Conservation (phyloP, 352 stramenopile genomes). For the Globisporangium polare region DNA sequence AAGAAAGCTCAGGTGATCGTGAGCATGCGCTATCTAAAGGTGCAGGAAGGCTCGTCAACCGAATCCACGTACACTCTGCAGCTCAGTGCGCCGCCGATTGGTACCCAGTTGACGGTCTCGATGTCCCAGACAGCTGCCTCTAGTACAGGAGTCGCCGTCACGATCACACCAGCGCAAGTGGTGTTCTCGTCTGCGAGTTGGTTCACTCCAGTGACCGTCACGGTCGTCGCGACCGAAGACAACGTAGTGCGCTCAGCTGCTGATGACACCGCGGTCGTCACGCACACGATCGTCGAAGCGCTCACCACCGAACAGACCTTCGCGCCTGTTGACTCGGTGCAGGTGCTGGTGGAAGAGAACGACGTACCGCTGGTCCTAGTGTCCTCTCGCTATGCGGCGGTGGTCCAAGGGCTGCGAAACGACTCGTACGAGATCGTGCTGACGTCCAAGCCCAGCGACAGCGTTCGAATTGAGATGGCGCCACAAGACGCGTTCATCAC, state of each 20-base stretch:
- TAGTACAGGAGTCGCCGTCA: conserved; percentile 9
- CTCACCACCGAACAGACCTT: conserved; percentile 31
- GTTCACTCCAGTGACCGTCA: conserved; percentile 25
- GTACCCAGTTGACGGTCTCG: conserved; percentile 4
- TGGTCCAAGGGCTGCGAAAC: conserved; percentile 41
- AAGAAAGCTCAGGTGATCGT: conserved; percentile 36
- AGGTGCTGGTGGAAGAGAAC: conserved; percentile 43
- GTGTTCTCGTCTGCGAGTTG: conserved; percentile 47
- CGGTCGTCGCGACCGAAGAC: conserved; percentile 23
- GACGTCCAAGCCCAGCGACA: conserved; percentile 32
- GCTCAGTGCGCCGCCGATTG: conserved; percentile 38
- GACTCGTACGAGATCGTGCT: conserved; percentile 51
- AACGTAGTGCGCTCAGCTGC: conserved; percentile 16
- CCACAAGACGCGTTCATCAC: conserved; percentile 15
- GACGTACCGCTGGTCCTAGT: conserved; percentile 52
- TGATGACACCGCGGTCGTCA: conserved; percentile 21
- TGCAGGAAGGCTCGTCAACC: conserved; percentile 24
- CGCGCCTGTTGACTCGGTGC: conserved; percentile 23
- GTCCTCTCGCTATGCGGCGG: conserved; percentile 38
- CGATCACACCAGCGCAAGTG: conserved; percentile 27
- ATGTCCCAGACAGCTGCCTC: background rate
- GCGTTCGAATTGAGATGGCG: conserved; percentile 31
- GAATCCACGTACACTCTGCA: conserved; percentile 32
- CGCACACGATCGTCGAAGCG: conserved; percentile 31
- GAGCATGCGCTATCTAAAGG: conserved; percentile 20